Base-by-base conservation (phyloP, 768 basidiomycete genomes). In the Suillus hirtellus region DNA sequence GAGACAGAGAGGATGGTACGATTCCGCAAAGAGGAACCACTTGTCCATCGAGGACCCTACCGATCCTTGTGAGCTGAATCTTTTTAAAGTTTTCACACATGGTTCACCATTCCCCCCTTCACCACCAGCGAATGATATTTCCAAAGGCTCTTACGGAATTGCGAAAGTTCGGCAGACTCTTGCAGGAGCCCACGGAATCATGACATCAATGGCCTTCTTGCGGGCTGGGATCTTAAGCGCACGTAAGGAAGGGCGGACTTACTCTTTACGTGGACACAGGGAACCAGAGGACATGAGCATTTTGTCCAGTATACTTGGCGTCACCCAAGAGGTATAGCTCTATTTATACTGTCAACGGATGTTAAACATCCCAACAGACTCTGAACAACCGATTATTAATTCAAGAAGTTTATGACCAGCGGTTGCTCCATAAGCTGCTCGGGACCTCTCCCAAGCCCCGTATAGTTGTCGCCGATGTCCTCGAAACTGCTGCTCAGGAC, bases 11-110 rank as follows among this genome's bases (percentile, higher is more conserved):
- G 95, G 95, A 3, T 99, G 97, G 97, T 73, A 79, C 63, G 86
- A 90, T 71, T 81, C 79, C 60, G 79, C 77, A 59, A 83, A 83
- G 70, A 76, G 79, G 15, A 77, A 81, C 35, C 76, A 91, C 66
- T 77, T 99, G 54, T 90, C 88, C 5, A 91, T 99, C 35, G 97
- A 99, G 74, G 97, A 99, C 76, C 97, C 97, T 12, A 90, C 89
- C 15, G 95, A 98, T 77, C 77, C 84, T 34, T 80, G 95, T 96
- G 69, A 76, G 93, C 83, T 7, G 6, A n/a, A 35, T 49, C 60
- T 44, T 59, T 42, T 17, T 21, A 59, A 24, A 14, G 21, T 54
- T 35, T 49, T 37, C 43, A 47, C 50, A 14, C 34, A 19, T 34
- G n/a, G 24, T 64, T 61, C 47, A 60, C 55, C 14, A 19, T 55